phyloP scores from a whole-genome alignment of 1,284 basidiomycete species.

The Coniferiporia weirii region DNA sequence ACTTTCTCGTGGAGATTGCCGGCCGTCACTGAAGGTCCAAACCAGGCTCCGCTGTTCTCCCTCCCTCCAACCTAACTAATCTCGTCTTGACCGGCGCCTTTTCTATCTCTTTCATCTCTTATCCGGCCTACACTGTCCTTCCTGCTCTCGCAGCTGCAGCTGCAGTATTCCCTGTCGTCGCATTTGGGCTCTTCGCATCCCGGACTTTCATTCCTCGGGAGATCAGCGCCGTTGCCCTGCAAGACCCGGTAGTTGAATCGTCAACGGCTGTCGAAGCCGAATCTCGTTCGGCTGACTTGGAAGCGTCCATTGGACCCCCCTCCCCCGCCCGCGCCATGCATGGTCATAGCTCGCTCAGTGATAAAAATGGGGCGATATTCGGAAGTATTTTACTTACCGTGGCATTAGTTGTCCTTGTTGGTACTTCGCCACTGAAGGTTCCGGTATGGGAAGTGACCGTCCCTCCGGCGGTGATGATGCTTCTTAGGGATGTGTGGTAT shows the following conservation, averaged over 20 bases:
- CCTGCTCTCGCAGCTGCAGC: constrained; percentile 24
- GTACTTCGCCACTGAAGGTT: constrained; percentile 42
- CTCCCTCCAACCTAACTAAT: constrained; percentile 41
- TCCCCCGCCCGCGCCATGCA: not conserved
- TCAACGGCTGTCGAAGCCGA: not conserved
- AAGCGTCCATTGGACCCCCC: not conserved
- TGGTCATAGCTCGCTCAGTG: constrained; percentile 15
- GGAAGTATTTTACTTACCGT: constrained; percentile 37
- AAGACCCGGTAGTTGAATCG: not conserved
- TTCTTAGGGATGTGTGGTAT: constrained; percentile 28
- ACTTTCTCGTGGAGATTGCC: constrained; percentile 35
- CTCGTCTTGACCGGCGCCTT: constrained; percentile 34
- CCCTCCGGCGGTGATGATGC: constrained; percentile 69
- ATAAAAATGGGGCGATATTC: constrained; percentile 33
- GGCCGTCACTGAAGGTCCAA: not conserved
- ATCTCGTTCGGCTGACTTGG: not conserved
- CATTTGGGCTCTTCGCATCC: constrained; percentile 11
- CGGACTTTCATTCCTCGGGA: constrained; percentile 5
- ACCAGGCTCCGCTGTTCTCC: constrained; percentile 34
- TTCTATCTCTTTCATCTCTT: constrained; percentile 16
- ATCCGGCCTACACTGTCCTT: constrained; percentile 23
- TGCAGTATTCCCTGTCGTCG: constrained; percentile 17
- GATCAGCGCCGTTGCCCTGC: constrained; percentile 8
- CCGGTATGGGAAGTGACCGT: constrained; percentile 78
- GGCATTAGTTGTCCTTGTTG: constrained; percentile 53